Evolutionary conservation across 2,329 filamentous ascomycete genomes (phyloP).

Genomic region (Niveomyces coronatus): DNA sequence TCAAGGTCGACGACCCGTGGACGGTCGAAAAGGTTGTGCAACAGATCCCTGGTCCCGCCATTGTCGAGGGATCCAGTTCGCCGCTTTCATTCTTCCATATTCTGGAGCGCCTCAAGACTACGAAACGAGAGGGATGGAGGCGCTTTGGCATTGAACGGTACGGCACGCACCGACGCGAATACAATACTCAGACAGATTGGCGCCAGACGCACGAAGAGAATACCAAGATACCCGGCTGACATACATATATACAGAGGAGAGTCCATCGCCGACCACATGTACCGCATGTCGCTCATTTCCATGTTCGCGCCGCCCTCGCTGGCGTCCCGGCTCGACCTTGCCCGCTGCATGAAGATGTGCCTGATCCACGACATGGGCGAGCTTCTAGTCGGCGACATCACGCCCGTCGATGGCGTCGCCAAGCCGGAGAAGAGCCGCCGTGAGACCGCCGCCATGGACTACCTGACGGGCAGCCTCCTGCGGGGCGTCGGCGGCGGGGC

Average conservation of each 20-base stretch:
- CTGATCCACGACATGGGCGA: constrained; percentile 98
- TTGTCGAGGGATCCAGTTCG: constrained; percentile 51
- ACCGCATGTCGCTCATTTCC: constrained; percentile 94
- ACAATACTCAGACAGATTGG: not conserved
- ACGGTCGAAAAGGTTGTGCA: constrained; percentile 53
- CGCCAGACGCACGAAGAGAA: not conserved
- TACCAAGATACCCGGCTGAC: not conserved
- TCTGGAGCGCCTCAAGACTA: constrained; percentile 88
- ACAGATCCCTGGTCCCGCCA: constrained; percentile 46
- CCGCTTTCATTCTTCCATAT: constrained; percentile 91
- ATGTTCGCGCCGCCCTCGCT: constrained; percentile 79
- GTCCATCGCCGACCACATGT: constrained; percentile 98
- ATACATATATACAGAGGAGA: constrained; percentile 49
- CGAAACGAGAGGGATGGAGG: constrained; percentile 91
- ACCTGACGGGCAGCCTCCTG: constrained; percentile 63
- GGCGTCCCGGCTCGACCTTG: constrained; percentile 60
- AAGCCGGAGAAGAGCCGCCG: constrained; percentile 85
- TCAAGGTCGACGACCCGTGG: constrained; percentile 39
- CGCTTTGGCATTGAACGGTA: constrained; percentile 66
- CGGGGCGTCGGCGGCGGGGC: constrained; percentile 62
- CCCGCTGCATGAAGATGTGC: constrained; percentile 87
- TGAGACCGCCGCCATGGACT: constrained; percentile 86
- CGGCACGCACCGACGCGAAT: not conserved
- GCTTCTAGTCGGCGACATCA: constrained; percentile 90
- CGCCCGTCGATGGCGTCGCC: constrained; percentile 73